Base-by-base conservation (phyloP, 1,284 basidiomycete species). In the Xerocomus cyaneibrunnescens region DNA sequence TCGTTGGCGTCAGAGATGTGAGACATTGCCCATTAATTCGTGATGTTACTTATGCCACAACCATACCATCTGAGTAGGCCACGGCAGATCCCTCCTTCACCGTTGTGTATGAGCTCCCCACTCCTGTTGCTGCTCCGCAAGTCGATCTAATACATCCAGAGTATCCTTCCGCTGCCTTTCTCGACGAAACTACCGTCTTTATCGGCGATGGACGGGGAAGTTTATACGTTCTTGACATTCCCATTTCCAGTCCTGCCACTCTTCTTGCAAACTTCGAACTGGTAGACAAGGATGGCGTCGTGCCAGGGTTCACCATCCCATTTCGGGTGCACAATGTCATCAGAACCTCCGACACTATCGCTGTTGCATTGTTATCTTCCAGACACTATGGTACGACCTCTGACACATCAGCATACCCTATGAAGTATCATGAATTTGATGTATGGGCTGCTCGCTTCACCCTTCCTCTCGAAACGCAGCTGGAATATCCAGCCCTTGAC, bases 131-230 rank as follows among this genome's bases (percentile, higher is more conserved):
- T 36, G 67, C 76, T 5, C 63, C 71, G 4, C 62, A 64, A 36
- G 58, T 64, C 23, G 70, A 74, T 43, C 55, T 67, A 3, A 65
- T 67, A 21, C 81, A 78, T 59, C 72, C 65, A 50, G 93, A 95
- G 70, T 96, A 94, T 67, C 89, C 94, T 0, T 89, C 88, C 1
- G 81, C 79, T 5, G 72, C 77, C 1, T 83, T 87, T 48, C 64
- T 91, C 22, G 72, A 77, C 25, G 58, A 75, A 0, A 70, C 71
- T 0, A 70, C 74, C 5, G 79, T 84, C 60, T 74, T 87, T 31
- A 76, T 89, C 37, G 79, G 88, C 4, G 87, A 93, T 58, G 94
- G 94, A 8, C 72, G 75, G 49, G 91, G 91, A 7, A 67, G 74
- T 13, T 67, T 95, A 25, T 87, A 89, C 62, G 74, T 89, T 21